Evolutionary conservation across 1,284 basidiomycete species (phyloP), one percentile per base, ranked within the genome.

Genomic region (Earliella scabrosa): DNA sequence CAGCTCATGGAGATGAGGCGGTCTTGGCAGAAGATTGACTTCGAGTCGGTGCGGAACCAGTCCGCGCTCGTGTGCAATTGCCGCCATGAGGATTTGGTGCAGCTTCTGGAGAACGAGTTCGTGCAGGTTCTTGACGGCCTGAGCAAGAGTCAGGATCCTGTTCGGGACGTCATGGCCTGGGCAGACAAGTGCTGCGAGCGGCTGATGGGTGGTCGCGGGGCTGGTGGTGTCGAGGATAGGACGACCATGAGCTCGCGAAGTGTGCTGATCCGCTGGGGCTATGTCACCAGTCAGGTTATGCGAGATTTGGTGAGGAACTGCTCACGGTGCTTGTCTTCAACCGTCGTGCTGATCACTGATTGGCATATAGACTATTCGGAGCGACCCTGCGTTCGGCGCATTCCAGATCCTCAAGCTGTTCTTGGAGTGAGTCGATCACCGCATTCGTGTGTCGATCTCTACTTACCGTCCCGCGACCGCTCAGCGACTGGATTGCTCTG

Each of bases 41-140:
- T 94, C 61, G 92, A 94, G 71, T 92, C 91, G 27, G 91, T 94
- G 46, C 85, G 92, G 58, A 94, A 94, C 68, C 92, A 94, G 69
- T 91, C 90, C n/a, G 92, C 92, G 26, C 75, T 94, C 62, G 92
- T 93, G 26, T 93, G 92, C 79, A 94, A 94, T 68, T 94, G 92
- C 70, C 87, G 92, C 40, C 92, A 94, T 65, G 92, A 93, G 72
- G 91, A 93, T 66, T 79, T 94, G 50, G 84, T 92, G 26, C 90
- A 92, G 65, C 78, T 93, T 47, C 75, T 94, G 50, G 92, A 94
- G 70, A 86, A 90, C 45, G 92, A 94, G 70, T 94, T 94, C 68
- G 86, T 90, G n/a, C 71, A 75, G 23, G 74, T 93, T 71, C 75
- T 93, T 72, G 91, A 92, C 34, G 79, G 79, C 50, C 75, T 92